A percentile compares a stretch with the other conserved stretches of the same genome.
Evolutionary conservation across 805 yeast species (phyloP).

Genomic region (Starmerella bacillaris): DNA sequence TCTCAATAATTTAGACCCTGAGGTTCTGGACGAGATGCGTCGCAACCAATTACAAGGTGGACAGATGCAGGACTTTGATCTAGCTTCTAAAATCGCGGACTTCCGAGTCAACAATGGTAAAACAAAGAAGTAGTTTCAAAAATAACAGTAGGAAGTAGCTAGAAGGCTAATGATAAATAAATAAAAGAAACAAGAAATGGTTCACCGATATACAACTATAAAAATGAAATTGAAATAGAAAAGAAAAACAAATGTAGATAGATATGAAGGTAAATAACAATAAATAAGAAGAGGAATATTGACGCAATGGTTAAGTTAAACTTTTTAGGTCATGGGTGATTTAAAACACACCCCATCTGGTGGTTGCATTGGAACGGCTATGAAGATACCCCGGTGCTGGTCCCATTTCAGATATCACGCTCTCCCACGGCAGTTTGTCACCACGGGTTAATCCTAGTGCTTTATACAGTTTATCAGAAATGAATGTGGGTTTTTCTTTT

Average conservation of each 20-base stretch:
- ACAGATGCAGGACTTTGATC: slow-evolving; percentile 18
- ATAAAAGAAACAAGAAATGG: too few species aligned
- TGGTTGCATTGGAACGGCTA: too few species aligned
- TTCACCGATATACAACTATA: too few species aligned
- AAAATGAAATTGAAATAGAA: too few species aligned
- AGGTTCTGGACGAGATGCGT: slow-evolving; percentile 21
- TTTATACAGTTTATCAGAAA: slow-evolving; percentile 41
- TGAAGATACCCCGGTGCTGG: slow-evolving; percentile 78
- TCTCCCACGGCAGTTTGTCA: slow-evolving; percentile 64
- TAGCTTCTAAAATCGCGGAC: slow-evolving; percentile 21
- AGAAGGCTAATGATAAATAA: too few species aligned
- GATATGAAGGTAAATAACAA: too few species aligned
- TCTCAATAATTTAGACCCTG: slow-evolving; percentile 22
- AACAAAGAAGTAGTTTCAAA: slow-evolving; percentile 2
- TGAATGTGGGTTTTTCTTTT: slow-evolving; percentile 29
- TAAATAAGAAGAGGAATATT: too few species aligned
- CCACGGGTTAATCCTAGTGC: slow-evolving; percentile 53
- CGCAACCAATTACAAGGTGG: slow-evolving; percentile 15
- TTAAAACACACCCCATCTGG: too few species aligned
- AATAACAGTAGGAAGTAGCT: too few species aligned
- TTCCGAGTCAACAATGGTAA: slow-evolving; percentile 6
- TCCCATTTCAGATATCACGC: slow-evolving; percentile 49
- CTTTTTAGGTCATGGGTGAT: too few species aligned
- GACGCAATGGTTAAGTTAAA: too few species aligned
- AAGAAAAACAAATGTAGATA: too few species aligned